Conservation (phyloP, 192 early-diverging fungal genomes). For the Coemansia biformis region DNA sequence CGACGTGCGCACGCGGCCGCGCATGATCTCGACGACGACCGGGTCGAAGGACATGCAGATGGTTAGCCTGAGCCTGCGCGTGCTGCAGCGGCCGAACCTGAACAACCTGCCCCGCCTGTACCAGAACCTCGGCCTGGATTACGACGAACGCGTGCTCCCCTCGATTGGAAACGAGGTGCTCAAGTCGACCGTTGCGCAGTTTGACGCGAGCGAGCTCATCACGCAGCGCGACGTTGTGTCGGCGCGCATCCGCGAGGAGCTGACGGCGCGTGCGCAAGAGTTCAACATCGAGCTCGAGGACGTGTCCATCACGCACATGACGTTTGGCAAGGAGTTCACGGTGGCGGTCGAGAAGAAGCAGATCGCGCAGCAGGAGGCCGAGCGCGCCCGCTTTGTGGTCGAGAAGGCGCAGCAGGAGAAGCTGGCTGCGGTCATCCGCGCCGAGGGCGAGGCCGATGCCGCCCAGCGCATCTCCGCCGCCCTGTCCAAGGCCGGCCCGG, state of each 20-base stretch:
- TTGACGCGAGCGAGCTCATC: conserved; percentile 95
- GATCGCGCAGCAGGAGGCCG: conserved; percentile 99
- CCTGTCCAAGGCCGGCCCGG: conserved; percentile 85
- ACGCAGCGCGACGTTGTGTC: conserved; percentile 97
- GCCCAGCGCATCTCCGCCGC: conserved; percentile 89
- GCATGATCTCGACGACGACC: conserved; percentile 98
- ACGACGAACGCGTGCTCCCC: conserved; percentile 95
- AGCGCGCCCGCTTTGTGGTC: conserved; percentile 96
- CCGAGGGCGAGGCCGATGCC: conserved; percentile 94
- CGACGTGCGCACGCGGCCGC: conserved; percentile 91
- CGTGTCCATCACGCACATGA: conserved; percentile 98
- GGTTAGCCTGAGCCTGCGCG: conserved; percentile 89
- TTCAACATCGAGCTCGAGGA: conserved; percentile 96
- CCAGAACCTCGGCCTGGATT: conserved; percentile 87
- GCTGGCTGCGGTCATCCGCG: conserved; percentile 91
- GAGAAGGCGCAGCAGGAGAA: conserved; percentile 99
- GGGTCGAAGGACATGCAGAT: conserved; percentile 99
- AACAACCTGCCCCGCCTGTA: conserved; percentile 75
- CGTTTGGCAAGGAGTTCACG: conserved; percentile 98
- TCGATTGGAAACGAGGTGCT: conserved; percentile 99
- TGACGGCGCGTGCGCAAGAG: conserved; percentile 86
- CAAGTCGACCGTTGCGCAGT: conserved; percentile 97
- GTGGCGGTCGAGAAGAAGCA: conserved; percentile 98
- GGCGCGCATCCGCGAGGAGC: conserved; percentile 84
- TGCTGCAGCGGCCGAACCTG: conserved; percentile 82